These are phyloP conservation scores for Porphyrellus sp. DNA, from an alignment of 1,284 basidiomycete species.

Conservation along the genomic window DNA sequence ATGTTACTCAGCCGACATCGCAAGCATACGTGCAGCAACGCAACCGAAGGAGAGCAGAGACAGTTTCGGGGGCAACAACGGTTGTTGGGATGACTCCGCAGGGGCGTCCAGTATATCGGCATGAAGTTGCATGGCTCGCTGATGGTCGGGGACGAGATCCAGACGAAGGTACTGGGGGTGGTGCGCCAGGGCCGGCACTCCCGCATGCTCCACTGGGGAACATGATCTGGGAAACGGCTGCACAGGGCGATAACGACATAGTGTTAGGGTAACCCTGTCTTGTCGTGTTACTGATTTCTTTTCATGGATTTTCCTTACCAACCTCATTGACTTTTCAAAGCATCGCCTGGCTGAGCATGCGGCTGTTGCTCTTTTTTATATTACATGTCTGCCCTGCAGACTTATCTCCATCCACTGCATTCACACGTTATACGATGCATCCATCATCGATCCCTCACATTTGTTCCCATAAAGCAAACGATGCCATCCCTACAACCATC, in stretches of 20 bases:
- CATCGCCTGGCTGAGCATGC: constrained; percentile 4
- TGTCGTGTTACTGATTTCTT: constrained; percentile 8
- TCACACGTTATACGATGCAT: constrained; percentile 8
- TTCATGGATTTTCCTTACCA: neutral
- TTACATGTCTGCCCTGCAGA: constrained; percentile 1
- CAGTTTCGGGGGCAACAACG: constrained; percentile 38
- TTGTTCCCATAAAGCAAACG: constrained; percentile 6
- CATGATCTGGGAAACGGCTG: constrained; percentile 31
- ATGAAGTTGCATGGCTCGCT: constrained; percentile 29
- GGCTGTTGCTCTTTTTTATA: constrained; percentile 2
- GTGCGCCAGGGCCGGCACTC: constrained; percentile 18
- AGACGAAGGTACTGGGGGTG: constrained; percentile 21
- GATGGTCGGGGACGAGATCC: constrained; percentile 21
- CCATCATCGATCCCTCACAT: constrained; percentile 4
- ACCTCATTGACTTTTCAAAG: constrained; percentile 7
- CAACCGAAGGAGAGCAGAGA: constrained; percentile 38
- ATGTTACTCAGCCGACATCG: constrained; percentile 24
- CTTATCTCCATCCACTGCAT: constrained; percentile 13
- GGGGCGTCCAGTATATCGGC: constrained; percentile 31
- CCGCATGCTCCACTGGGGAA: constrained; percentile 22
- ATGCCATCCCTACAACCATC: neutral
- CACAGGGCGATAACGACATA: constrained; percentile 32
- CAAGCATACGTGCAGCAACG: constrained; percentile 24
- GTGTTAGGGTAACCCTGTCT: constrained; percentile 28
- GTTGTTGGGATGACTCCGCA: constrained; percentile 32